Evolutionary conservation across 345 rosid genomes (phyloP).

Genomic region (Syzygium grande): DNA sequence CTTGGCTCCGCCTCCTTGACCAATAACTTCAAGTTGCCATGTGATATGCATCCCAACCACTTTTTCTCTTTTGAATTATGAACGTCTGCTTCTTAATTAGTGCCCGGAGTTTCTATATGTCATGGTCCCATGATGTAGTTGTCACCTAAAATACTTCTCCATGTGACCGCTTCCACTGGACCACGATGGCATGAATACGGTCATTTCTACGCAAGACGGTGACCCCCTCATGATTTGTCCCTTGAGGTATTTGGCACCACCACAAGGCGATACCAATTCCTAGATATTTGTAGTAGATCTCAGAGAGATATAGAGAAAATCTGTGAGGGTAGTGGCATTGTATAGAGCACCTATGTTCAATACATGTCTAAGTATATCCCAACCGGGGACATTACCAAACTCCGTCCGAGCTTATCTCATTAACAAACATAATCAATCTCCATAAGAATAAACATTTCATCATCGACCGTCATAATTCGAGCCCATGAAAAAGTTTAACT

Average conservation of each 20-base stretch:
- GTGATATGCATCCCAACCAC: not conserved
- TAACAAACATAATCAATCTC: not conserved
- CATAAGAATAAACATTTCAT: not conserved
- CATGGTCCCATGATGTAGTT: not conserved
- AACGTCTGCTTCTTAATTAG: not conserved
- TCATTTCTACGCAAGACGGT: not conserved
- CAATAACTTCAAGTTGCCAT: not conserved
- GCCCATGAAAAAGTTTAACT: not conserved
- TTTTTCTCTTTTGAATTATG: not conserved
- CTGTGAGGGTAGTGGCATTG: too few species aligned
- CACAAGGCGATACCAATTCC: too few species aligned
- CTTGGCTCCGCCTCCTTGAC: not conserved
- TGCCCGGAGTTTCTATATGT: not conserved
- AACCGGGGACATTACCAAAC: not conserved
- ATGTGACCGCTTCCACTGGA: not conserved
- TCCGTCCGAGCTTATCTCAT: not conserved
- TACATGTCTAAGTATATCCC: not conserved
- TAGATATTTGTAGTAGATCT: too few species aligned
- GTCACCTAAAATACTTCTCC: not conserved
- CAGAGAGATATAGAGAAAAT: too few species aligned
- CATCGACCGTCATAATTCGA: rapidly evolving
- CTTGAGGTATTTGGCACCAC: not conserved
- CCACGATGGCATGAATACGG: not conserved
- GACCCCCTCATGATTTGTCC: not conserved
- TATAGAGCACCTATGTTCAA: not conserved